Conservation (phyloP, 1,139 yeast genomes). For the Ogataea hybrid region DNA sequence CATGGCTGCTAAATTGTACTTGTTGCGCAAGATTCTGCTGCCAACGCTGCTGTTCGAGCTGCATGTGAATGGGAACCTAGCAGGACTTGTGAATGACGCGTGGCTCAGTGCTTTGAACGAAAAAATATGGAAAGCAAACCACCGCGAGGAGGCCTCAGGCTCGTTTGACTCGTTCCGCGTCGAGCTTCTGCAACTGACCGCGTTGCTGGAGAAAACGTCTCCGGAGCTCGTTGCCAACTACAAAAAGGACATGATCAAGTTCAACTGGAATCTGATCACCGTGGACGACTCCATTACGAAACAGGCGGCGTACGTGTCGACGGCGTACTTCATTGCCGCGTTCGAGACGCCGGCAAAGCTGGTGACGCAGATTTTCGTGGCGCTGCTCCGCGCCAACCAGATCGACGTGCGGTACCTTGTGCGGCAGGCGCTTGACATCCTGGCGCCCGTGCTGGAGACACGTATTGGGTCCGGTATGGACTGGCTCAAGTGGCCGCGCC, state of each 20-base stretch:
- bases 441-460: conserved; percentile 85
- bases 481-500: conserved; percentile 96
- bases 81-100: conserved; percentile 41
- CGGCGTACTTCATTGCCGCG: conserved; percentile 80
- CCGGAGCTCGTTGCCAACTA: conserved; percentile 59
- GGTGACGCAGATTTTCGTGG: conserved; percentile 90
- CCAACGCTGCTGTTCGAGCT: conserved; percentile 68
- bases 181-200: conserved; percentile 78
- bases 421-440: conserved; percentile 79
- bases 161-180: conserved; percentile 72
- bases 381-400: conserved; percentile 80
- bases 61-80: conserved; percentile 46
- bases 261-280: conserved; percentile 92
- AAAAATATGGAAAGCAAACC: conserved; percentile 70
- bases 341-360: conserved; percentile 89
- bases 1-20: conserved; percentile 57
- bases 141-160: conserved; percentile 62
- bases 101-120: conserved; percentile 68
- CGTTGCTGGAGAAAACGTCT: conserved; percentile 70
- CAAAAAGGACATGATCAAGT: conserved; percentile 85
- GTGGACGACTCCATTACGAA: conserved; percentile 87
- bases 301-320: conserved; percentile 89
- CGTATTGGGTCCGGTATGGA: conserved; percentile 67
- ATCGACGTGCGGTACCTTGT: conserved; percentile 83
- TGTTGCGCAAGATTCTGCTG: conserved; percentile 63